Evolutionary conservation across 208 protist genomes (phyloP), one percentile per base, ranked within the genome.

Genomic region (Trypanosoma mega): DNA sequence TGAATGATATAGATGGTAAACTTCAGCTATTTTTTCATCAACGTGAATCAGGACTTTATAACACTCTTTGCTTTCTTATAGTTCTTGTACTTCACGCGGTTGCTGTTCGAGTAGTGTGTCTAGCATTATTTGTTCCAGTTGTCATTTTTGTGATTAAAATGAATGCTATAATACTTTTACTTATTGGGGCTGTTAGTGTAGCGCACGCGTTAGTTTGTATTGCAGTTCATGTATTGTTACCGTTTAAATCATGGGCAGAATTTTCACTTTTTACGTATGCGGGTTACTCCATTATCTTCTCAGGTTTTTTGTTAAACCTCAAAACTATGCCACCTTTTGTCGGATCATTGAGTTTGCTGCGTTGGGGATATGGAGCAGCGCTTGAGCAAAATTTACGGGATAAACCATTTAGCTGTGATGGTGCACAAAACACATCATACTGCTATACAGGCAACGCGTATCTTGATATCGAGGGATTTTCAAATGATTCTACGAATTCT

Each of bases 261-360:
- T 51, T 66, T 21, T 34, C 70, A 21, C 61, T 65, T 23, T 65
- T 72, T 27, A 34, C 52, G 7, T 80, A 72, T 55, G 61, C 84
- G 37, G 73, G 53, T 2, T 86, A 76, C 65, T 72, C 57, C 55
- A 74, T 78, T 27, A 67, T 86, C 18, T 79, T 70, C 49, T 90
- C 76, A 21, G 82, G 82, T 1, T 90, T 83, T 55, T 66, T 90
- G 30, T 36, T 90, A 31, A 90, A 90, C 54, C 50, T 86, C 30
- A 72, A 63, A 21, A 72, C 78, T 8, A 47, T 83, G 24, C 78
- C 78, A 18, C 14, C 36, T 2, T 27, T 54, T 31, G 36, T 90
- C 11, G 61, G 76, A 21, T 44, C 47, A 26, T 48, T 74, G 37
- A 86, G 78, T 45, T 44, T 84, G 12, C n/a, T 86, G 31, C 72